Evolutionary conservation across 148 eudicot species (phyloP).

Genomic region (Heliosperma pusillum): DNA sequence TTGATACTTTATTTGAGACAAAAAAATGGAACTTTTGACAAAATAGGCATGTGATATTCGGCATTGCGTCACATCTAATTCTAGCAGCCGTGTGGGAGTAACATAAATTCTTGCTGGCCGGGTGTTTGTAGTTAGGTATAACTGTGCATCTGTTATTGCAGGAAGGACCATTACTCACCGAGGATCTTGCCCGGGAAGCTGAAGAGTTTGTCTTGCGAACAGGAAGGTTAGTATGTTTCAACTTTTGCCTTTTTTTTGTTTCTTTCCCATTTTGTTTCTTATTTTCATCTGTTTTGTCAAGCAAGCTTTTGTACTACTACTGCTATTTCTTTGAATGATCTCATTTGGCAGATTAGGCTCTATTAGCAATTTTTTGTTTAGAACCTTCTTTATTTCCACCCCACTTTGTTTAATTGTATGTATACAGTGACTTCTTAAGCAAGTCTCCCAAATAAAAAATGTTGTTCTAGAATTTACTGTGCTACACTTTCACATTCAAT

Average conservation of each 20-base stretch:
- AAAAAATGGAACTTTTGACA: not conserved
- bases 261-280: no score
- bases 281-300: no score
- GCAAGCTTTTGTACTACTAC: not conserved
- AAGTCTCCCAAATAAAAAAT: not conserved
- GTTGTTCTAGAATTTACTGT: not conserved
- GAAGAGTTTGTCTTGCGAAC: constrained; percentile 93
- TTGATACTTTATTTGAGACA: not conserved
- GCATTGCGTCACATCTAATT: not conserved
- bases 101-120: constrained; percentile 7
- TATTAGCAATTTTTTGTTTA: not conserved
- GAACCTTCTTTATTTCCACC: not conserved
- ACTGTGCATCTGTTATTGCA: constrained; percentile 28
- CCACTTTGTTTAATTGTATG: not conserved
- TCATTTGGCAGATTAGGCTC: not conserved
- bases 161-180: constrained; percentile 94
- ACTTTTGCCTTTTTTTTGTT: no score
- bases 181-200: constrained; percentile 86
- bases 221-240: constrained; percentile 61
- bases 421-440: not conserved
- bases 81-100: not conserved
- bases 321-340: not conserved
- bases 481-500: not conserved
- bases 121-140: constrained; percentile 2
- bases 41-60: not conserved